Evolutionary conservation across 768 basidiomycete species (phyloP), one percentile per base, ranked within the genome.

Genomic region (Russula lepida): DNA sequence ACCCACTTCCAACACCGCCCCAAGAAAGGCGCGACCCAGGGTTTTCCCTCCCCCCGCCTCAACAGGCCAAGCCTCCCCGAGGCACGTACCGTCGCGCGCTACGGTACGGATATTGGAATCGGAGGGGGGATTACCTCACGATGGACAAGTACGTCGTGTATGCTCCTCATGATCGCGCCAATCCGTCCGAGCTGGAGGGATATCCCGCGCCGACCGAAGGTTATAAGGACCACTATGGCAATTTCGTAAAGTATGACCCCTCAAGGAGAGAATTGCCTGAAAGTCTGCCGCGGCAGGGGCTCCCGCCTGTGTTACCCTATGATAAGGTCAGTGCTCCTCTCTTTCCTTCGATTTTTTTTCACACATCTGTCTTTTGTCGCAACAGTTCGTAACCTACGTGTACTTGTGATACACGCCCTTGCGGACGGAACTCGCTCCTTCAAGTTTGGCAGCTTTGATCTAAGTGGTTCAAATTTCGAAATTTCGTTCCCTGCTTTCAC

Each of bases 51-150:
- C 62, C 69, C 23, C 72, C 70, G 0, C 54, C 44, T 0, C 73
- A 74, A 48, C 70, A 69, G 37, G 66, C 70, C 8, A 68, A 72
- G 48, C 75, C 74, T 13, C 60, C 61, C 62, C 70, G 19, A 59
- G 58, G 23, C 70, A 72, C 56, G 55, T 72, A 33, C 23, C 60
- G 64, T 2, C 68, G 62, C 62, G 73, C 76, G 60, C 55, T 75
- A 9, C 84, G 86, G 21, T 72, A 72, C 35, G 88, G 88, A 1
- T 82, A 75, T 65, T 90, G 88, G 88, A 90, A 90, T 65, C 69
- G 78, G n/a, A 81, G 87, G 1, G 88, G 88, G 0, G 88, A 90
- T 69, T 81, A 88, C 65, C 77, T 86, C 35, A 85, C 84, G 23
- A 55, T 70, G 23, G 71, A 75, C 21, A 77, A 78, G 50, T 84